phyloP scores from a whole-genome alignment of 2,329 filamentous ascomycete species.

The Lithohypha guttulata region DNA sequence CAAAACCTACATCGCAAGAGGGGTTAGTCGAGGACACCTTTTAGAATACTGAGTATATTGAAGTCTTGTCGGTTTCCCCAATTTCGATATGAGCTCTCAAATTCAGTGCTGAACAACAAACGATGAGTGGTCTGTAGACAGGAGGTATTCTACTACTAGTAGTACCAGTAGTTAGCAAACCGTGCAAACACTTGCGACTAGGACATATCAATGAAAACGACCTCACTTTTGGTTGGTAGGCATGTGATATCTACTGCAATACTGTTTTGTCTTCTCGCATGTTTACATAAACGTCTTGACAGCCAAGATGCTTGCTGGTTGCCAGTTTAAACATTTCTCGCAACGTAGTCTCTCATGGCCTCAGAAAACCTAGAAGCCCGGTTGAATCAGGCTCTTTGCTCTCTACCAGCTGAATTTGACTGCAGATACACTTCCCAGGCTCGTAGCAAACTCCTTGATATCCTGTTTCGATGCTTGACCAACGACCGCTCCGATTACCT shows the following conservation, averaged over 20 bases:
- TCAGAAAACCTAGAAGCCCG: slow-evolving; percentile 55
- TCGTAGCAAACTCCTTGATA: slow-evolving; percentile 59
- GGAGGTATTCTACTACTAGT: too few relatives aligned
- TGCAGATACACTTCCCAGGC: slow-evolving; percentile 68
- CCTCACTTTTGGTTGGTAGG: too few relatives aligned
- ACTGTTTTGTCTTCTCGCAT: neutral
- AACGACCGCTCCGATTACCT: slow-evolving; percentile 65
- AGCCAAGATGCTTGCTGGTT: slow-evolving; percentile 3
- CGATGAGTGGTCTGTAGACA: too few relatives aligned
- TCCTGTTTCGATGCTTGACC: slow-evolving; percentile 79
- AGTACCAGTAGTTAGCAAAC: too few relatives aligned
- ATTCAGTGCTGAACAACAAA: too few relatives aligned
- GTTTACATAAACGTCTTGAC: neutral
- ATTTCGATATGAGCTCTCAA: too few relatives aligned
- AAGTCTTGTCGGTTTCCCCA: too few relatives aligned
- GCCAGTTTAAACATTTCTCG: neutral
- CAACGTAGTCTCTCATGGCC: slow-evolving; percentile 26
- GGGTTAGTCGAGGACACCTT: too few relatives aligned
- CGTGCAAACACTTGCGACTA: too few relatives aligned
- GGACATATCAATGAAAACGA: too few relatives aligned
- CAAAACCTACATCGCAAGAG: too few relatives aligned
- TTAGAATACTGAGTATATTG: too few relatives aligned
- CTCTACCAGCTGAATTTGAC: slow-evolving; percentile 60
- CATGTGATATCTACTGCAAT: neutral
- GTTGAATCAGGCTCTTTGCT: slow-evolving; percentile 72